Percentiles rank a stretch among this genome's conserved stretches.
Evolutionary conservation across 1,284 basidiomycete genomes (phyloP).

Genomic region (Xerocomus tenax): DNA sequence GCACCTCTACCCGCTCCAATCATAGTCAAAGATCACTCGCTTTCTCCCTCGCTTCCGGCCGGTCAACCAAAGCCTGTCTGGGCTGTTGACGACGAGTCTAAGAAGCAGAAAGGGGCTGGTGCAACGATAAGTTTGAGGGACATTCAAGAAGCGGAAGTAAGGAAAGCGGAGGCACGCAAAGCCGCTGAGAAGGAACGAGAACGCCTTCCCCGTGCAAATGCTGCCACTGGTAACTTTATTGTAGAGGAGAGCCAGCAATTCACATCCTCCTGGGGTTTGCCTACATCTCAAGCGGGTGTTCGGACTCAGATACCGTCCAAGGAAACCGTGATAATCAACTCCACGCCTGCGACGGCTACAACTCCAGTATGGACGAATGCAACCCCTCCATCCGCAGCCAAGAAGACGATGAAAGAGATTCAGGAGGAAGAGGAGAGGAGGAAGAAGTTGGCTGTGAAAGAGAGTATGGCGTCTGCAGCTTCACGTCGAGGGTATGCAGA

Average conservation of each 20-base stretch:
- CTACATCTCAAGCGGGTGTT: constrained; percentile 61
- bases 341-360: constrained; percentile 28
- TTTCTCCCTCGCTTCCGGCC: constrained; percentile 21
- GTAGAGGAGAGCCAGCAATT: constrained; percentile 54
- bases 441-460: constrained; percentile 61
- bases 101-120: constrained; percentile 41
- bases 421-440: constrained; percentile 91
- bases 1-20: constrained; percentile 10
- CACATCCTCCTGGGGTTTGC: constrained; percentile 70
- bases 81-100: constrained; percentile 57
- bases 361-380: constrained; percentile 62
- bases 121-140: constrained; percentile 73
- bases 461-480: constrained; percentile 47
- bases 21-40: constrained; percentile 20
- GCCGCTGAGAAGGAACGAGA: constrained; percentile 60
- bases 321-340: constrained; percentile 37
- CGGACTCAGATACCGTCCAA: constrained; percentile 38
- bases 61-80: constrained; percentile 47
- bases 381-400: constrained; percentile 46
- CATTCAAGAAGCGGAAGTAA: constrained; percentile 91
- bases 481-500: constrained; percentile 74
- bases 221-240: constrained; percentile 30
- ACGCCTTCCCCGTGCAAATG: constrained; percentile 45
- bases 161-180: constrained; percentile 68
- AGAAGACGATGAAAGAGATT: constrained; percentile 97